Evolutionary conservation across 768 basidiomycete species (phyloP), one percentile per base, ranked within the genome.

Genomic region (Suillus subaureus): DNA sequence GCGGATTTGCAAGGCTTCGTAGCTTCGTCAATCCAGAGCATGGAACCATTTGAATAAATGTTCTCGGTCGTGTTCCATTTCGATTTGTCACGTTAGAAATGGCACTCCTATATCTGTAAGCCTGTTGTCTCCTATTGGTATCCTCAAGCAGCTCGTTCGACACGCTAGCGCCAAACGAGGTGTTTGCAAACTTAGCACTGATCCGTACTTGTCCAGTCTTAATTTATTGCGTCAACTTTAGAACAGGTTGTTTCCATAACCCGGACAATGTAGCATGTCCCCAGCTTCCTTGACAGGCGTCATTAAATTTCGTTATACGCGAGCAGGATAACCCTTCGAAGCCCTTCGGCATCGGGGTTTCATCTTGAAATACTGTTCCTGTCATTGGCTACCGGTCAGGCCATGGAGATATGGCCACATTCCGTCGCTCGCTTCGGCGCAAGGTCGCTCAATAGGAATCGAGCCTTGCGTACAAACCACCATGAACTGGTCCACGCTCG

Each of bases 281-380:
- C 8, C 21, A 15, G 56, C 56, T 16, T 39, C 56, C 37, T 28
- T 21, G 39, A 7, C 16, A 28, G 26, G 57, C 26, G 39, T 60
- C 39, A 40, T 42, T 18, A 40, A 40, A 40, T 18, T 11, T 28
- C 57, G 18, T 40, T 26, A 18, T 39, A 57, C 15, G 56, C 35
- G 35, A 58, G 26, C 16, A 57, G 37, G 56, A 60, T 60, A 26
- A 60, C 39, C 26, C 37, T 26, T 58, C n/a, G 23, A 26, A 58
- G 23, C 8, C 37, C 57, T 21, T 60, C 39, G 40, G 58, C 28
- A 28, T 60, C 58, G 58, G 58, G 26, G 11, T 4, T 28, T 52
- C 26, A 60, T 42, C 40, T 12, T 42, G 23, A 42, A 40, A 60
- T 28, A 13, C 18, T 21, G 57, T 18, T 18, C 15, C 9, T 16